phyloP scores from a whole-genome alignment of 305 asterid genomes.

The Lippia alba region DNA sequence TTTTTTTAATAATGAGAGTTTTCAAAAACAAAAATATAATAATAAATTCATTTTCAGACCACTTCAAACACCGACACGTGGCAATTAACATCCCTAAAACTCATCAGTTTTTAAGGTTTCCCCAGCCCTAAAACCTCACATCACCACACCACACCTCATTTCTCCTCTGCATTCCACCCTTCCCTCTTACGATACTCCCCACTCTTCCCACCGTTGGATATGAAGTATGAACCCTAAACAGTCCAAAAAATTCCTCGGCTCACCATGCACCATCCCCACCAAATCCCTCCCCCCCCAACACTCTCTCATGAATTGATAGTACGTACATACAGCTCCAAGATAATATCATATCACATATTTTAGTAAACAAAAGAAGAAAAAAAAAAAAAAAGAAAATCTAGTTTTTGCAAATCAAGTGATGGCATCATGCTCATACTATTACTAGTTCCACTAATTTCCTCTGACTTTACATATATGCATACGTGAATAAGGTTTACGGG shows the following conservation, averaged over 20 bases:
- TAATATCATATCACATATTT: constrained; percentile 13
- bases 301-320: background rate
- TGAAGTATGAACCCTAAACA: constrained; percentile 27
- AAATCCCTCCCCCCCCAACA: constrained; percentile 22
- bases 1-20: too few species aligned
- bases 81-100: constrained; percentile 40
- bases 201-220: constrained; percentile 40
- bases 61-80: constrained; percentile 46
- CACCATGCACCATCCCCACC: constrained; percentile 43
- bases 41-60: constrained; percentile 22
- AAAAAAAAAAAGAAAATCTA: constrained; percentile 3
- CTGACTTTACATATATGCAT: constrained; percentile 37
- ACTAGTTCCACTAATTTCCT: constrained; percentile 24
- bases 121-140: background rate
- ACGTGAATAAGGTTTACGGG: constrained; percentile 15
- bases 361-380: background rate
- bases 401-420: constrained; percentile 25
- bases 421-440: constrained; percentile 32
- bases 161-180: constrained; percentile 28
- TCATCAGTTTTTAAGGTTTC: constrained; percentile 48
- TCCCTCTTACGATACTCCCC: background rate
- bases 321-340: background rate
- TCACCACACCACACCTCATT: constrained; percentile 24
- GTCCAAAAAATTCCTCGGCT: constrained; percentile 17
- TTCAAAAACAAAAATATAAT: background rate